Evolutionary conservation across 768 basidiomycete species (phyloP), one percentile per base, ranked within the genome.

Genomic region (Trametes sanguinea): DNA sequence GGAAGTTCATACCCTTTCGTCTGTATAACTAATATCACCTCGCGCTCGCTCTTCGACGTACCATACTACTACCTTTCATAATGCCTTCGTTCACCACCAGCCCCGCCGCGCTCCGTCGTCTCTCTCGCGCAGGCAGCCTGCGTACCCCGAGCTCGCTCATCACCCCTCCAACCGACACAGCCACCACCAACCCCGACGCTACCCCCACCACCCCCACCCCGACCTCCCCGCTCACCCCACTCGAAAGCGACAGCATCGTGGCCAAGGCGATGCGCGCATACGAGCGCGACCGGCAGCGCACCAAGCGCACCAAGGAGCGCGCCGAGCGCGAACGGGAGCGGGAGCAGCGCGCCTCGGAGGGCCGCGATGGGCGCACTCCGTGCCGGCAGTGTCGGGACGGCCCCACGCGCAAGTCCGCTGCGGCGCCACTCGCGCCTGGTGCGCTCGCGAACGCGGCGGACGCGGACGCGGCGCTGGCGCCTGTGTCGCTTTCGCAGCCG

Each of bases 241-340:
- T 43, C 43, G 55, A 54, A 43, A 57, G 51, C 54, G 61, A 59
- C 43, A 57, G 63, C 52, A 47, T 62, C 32, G 69, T 69, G 63
- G 53, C 72, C 63, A 80, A 79, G 71, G 81, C 82, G 65, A 59
- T 74, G 44, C 79, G 82, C 13, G 79, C 80, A 8, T 80, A 74
- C 68, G 83, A 83, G 71, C 81, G 81, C 65, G 78, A 80, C 54
- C 69, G 83, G 51, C 80, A 83, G 71, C 75, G 77, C 54, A 67
- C 72, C 40, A 81, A 78, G 77, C 78, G 77, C 69, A 75, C 78
- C 32, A 64, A 64, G 54, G 63, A 60, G 30, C 63, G 63, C 46
- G 76, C 74, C 17, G 79, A 79, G 55, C 64, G 32, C 54, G 63
- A 40, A 43, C 60, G 60, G 5, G 53, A 60, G 54, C 51, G 55